These are phyloP conservation scores for Osmanthus fragrans DNA, from an alignment of 257 asterid genomes.

Conservation along the genomic window DNA sequence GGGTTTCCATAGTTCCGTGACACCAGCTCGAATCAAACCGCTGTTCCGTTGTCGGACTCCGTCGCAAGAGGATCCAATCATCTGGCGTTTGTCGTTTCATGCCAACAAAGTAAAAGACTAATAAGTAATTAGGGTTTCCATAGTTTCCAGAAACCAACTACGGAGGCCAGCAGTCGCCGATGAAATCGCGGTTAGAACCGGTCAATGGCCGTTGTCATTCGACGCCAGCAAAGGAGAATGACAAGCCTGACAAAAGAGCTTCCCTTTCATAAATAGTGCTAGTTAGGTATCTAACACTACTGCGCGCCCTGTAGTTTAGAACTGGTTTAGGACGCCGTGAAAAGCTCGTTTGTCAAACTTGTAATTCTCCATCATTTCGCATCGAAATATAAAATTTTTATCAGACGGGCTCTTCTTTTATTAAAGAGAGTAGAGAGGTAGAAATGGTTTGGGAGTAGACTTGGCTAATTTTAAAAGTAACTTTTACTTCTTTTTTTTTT, in stretches of 20 bases:
- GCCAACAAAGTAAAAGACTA: background rate
- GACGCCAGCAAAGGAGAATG: constrained; percentile 1
- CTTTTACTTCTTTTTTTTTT: background rate
- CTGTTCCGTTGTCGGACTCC: background rate
- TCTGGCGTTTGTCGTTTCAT: background rate
- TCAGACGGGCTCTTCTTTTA: no score
- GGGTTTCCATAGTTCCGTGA: background rate
- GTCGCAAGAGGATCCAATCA: background rate
- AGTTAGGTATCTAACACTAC: background rate
- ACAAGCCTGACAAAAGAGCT: constrained; percentile 4
- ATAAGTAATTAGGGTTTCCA: background rate
- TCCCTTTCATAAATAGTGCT: background rate
- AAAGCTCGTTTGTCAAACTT: background rate
- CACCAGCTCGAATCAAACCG: background rate
- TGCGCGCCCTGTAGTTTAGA: background rate
- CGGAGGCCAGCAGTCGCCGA: background rate
- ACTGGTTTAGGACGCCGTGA: background rate
- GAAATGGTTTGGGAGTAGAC: background rate
- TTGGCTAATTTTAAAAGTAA: background rate
- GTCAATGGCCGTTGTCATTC: background rate
- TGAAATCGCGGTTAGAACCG: background rate
- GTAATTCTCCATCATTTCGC: background rate
- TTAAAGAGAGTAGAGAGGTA: background rate
- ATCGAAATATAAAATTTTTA: background rate
- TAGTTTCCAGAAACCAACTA: background rate